phyloP scores from a whole-genome alignment of 2,329 filamentous ascomycete genomes.

The Aspergillus sp. region DNA sequence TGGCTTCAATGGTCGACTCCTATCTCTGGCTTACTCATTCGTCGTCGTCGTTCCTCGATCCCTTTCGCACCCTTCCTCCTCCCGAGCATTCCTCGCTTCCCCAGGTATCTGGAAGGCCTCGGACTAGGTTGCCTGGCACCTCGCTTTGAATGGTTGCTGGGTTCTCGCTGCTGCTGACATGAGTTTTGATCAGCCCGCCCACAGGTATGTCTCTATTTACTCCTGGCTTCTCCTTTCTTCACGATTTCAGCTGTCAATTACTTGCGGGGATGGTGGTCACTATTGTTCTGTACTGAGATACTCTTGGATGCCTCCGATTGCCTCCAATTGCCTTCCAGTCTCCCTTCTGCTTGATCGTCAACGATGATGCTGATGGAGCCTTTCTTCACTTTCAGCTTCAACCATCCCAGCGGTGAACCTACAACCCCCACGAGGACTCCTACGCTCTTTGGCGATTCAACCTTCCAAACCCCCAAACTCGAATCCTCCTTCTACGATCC shows the following conservation, averaged over 20 bases:
- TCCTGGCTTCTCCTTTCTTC: constrained; percentile 1
- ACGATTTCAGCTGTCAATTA: not conserved
- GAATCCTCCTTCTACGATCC: constrained; percentile 43
- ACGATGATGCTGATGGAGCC: constrained; percentile 29
- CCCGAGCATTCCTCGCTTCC: constrained; percentile 23
- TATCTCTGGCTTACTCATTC: constrained; percentile 14
- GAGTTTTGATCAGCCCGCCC: constrained; percentile 42
- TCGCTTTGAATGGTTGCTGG: constrained; percentile 34
- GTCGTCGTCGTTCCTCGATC: constrained; percentile 11
- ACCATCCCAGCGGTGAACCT: constrained; percentile 40
- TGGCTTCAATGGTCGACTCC: constrained; percentile 18
- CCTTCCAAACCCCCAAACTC: constrained; percentile 41
- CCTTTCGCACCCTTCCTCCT: constrained; percentile 12
- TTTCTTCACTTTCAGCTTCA: constrained; percentile 36
- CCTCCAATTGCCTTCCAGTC: not conserved
- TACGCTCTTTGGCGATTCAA: constrained; percentile 32
- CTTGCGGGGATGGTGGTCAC: not conserved
- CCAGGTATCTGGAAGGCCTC: constrained; percentile 15
- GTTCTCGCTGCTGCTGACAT: constrained; percentile 35
- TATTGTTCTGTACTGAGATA: too few species aligned
- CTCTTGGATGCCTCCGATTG: not conserved
- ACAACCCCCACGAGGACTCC: constrained; percentile 43
- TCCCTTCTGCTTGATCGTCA: not conserved
- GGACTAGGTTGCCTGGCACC: constrained; percentile 28
- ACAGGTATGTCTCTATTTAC: constrained; percentile 31